Evolutionary conservation across 1,284 basidiomycete species (phyloP).

Genomic region (Inonotus hispidus): DNA sequence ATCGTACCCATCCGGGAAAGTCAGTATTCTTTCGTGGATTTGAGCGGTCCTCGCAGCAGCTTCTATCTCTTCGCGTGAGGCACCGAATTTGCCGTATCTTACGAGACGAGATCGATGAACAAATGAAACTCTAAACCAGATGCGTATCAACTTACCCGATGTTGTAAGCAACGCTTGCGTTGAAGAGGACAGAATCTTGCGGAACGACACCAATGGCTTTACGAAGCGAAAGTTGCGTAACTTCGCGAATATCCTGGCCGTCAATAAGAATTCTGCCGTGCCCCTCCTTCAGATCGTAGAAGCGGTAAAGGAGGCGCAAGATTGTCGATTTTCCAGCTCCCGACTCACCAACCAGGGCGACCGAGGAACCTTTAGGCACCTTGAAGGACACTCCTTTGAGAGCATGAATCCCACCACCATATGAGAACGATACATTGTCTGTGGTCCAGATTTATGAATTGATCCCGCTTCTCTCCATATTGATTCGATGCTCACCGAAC

Average conservation of each 20-base stretch:
- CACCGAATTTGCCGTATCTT: constrained; percentile 67
- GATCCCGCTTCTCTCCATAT: constrained; percentile 1
- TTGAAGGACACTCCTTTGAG: constrained; percentile 79
- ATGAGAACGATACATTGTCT: constrained; percentile 81
- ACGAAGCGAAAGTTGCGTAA: constrained; percentile 77
- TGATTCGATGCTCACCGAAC: constrained; percentile 53
- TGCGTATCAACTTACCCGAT: constrained; percentile 44
- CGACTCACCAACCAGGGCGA: constrained; percentile 79
- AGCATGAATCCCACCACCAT: constrained; percentile 71
- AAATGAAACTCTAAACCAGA: constrained; percentile 9
- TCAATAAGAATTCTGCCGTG: constrained; percentile 75
- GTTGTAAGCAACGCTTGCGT: constrained; percentile 73
- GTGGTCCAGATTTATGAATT: constrained; percentile 11
- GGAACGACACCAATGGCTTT: constrained; percentile 81
- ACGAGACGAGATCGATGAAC: background rate
- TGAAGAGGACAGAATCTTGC: constrained; percentile 81
- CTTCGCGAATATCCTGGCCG: constrained; percentile 78
- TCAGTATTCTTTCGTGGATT: constrained; percentile 74
- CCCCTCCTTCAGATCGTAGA: constrained; percentile 80
- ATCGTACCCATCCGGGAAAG: constrained; percentile 78
- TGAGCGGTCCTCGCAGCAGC: constrained; percentile 71
- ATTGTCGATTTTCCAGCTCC: constrained; percentile 82
- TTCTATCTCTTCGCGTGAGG: constrained; percentile 64
- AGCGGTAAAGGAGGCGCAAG: constrained; percentile 78
- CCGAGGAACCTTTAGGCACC: constrained; percentile 73